Evolutionary conservation across 1,284 basidiomycete species (phyloP), one percentile per base, ranked within the genome.

Genomic region (Agroathelia rolfsii): DNA sequence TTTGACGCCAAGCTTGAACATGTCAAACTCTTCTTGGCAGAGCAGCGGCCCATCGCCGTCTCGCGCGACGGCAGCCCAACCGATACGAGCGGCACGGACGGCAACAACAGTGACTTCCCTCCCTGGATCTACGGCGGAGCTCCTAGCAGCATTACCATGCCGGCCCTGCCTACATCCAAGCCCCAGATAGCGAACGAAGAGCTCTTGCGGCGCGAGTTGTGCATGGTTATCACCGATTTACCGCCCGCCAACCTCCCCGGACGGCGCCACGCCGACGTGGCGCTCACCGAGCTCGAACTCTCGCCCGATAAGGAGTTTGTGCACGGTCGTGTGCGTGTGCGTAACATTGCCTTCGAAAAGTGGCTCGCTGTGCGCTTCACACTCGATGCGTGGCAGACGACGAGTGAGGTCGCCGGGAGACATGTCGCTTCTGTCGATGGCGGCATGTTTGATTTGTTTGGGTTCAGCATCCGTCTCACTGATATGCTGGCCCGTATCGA

Each of bases 311-410:
- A 66, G 21, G 55, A 59, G 18, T 59, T 53, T 32, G 66, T 82
- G 32, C 60, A 71, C 18, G 94, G 93, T 13, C 66, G 67, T 23
- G 72, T 92, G 21, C 73, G 78, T 30, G 86, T 94, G 39, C 72
- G 77, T 46, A 96, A 96, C 54, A 51, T 95, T 28, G 75, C 87
- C 3, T 96, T 79, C 58, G 70, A 86, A 47, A 96, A 96, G 61
- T 79, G 76, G 68, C 70, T 96, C 36, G 83, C 78, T 6, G 76
- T 89, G 14, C 77, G 93, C 24, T 97, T 96, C 59, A 96, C 93
- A 2, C 72, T 93, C 45, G 93, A 97, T 54, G 71, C 69, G 48
- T 97, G 94, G 93, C 86, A 90, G 56, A 97, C 93, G 22, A 93
- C 87, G 37, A 89, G 82, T 52, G 93, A 97, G 58, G 86, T 96